Base-by-base conservation (phyloP, 1,284 basidiomycete genomes). In the Boletellus dicymbophilus region DNA sequence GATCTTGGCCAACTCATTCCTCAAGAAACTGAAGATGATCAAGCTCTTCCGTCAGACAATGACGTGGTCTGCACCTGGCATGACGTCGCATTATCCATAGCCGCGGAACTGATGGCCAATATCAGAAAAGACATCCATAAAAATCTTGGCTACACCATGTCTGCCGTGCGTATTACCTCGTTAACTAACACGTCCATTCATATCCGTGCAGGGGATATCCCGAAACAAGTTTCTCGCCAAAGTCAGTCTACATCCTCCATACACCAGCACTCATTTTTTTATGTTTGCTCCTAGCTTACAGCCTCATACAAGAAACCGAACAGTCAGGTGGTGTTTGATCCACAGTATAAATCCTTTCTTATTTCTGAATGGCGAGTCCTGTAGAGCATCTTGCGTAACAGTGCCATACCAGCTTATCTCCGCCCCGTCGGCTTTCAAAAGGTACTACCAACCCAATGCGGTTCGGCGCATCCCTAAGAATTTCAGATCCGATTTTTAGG, bases 151-250 rank as follows among this genome's bases (percentile, higher is more conserved):
- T 99, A 99, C 63, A 95, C 94, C 8, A 97, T 93, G 44, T 95
- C 93, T 40, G 96, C 97, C 16, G 92, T 93, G 58, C 53, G 85
- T 70, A 43, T 15, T 48, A 18, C n/a, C 43, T 22, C n/a, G n/a
- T n/a, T n/a, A n/a, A n/a, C n/a, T n/a, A n/a, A n/a, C n/a, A n/a
- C n/a, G n/a, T n/a, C n/a, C n/a, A n/a, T n/a, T n/a, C n/a, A n/a
- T n/a, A n/a, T n/a, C n/a, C n/a, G n/a, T n/a, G n/a, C 10, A 94
- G 82, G 97, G 97, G 2, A 90, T 99, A 49, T 88, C 93, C 3
- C 79, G 89, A 57, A 99, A 98, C 70, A 99, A 98, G 68, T 92
- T 95, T 54, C 76, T 98, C 33, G 89, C 95, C 1, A 98, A 99
- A 81, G 91, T 94, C 37, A 55, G 63, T 43, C 37, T 46, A 30